Percentiles rank a stretch among this genome's conserved stretches.
phyloP scores from a whole-genome alignment of 768 basidiomycete genomes.

The Porpolomopsis calyptriformis region DNA sequence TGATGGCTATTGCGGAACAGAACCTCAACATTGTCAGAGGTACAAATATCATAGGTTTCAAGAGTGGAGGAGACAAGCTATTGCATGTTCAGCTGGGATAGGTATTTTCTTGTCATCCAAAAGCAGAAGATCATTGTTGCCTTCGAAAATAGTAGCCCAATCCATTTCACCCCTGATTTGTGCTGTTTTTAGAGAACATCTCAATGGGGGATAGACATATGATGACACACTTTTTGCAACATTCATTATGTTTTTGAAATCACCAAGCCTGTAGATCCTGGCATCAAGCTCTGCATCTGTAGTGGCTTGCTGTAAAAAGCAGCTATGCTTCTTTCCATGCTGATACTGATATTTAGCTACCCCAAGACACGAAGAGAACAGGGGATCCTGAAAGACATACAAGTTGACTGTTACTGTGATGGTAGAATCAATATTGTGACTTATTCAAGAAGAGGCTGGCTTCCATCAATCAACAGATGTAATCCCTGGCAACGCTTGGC shows the following conservation, averaged over 20 bases:
- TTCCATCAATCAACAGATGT: conserved; percentile 44
- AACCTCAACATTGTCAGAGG: too few species aligned
- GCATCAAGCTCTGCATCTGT: conserved; percentile 46
- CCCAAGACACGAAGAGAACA: background rate
- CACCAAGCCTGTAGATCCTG: conserved; percentile 47
- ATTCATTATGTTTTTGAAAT: conserved; percentile 52
- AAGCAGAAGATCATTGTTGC: conserved; percentile 48
- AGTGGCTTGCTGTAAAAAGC: conserved; percentile 47
- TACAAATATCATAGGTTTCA: too few species aligned
- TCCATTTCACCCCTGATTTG: conserved; percentile 63
- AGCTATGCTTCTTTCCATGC: conserved; percentile 48
- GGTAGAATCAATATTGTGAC: conserved; percentile 56
- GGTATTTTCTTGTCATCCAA: too few species aligned
- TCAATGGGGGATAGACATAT: background rate
- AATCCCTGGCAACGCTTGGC: conserved; percentile 39
- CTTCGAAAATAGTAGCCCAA: conserved; percentile 56
- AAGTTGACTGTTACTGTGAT: conserved; percentile 62
- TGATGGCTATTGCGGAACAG: too few species aligned
- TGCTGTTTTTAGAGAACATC: background rate
- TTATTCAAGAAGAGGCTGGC: conserved; percentile 44
- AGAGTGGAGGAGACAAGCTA: too few species aligned
- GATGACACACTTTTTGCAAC: conserved; percentile 44
- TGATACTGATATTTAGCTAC: background rate
- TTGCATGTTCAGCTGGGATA: too few species aligned
- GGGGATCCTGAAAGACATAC: too few species aligned